These are phyloP conservation scores for Psilocybe cubensis DNA, from an alignment of 768 basidiomycete species.

Conservation along the genomic window DNA sequence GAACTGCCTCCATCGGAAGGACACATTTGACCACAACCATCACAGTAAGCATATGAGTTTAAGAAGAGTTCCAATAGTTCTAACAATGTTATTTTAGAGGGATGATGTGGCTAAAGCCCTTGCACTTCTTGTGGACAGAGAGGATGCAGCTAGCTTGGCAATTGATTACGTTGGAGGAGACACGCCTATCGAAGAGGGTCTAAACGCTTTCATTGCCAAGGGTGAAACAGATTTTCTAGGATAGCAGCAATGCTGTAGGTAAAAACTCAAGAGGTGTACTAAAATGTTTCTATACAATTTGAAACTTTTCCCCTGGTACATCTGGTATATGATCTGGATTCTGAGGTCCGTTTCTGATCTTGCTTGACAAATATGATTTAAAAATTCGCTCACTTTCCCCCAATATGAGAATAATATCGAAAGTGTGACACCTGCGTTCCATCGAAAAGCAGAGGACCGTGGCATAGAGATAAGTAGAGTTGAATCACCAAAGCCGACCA, in stretches of 20 bases:
- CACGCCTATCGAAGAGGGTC: constrained; percentile 44
- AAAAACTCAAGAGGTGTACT: too few relatives aligned
- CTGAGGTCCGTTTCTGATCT: too few relatives aligned
- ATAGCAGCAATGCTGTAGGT: background rate
- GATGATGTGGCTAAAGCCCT: constrained; percentile 61
- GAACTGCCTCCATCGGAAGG: constrained; percentile 54
- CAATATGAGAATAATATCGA: too few relatives aligned
- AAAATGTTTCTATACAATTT: too few relatives aligned
- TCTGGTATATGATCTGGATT: too few relatives aligned
- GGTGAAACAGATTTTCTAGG: constrained; percentile 48
- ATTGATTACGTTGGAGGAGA: constrained; percentile 64
- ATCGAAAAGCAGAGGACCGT: too few relatives aligned
- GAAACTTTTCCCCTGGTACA: too few relatives aligned
- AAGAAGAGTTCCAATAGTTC: background rate
- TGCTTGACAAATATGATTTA: too few relatives aligned
- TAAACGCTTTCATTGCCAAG: constrained; percentile 53
- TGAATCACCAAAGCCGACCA: too few relatives aligned
- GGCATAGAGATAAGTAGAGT: too few relatives aligned
- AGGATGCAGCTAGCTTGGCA: constrained; percentile 59
- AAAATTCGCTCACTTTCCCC: too few relatives aligned
- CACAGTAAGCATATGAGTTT: constrained; percentile 39
- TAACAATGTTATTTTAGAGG: constrained; percentile 37
- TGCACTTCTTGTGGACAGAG: constrained; percentile 47
- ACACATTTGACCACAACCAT: constrained; percentile 51
- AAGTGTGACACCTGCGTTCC: too few relatives aligned